Percentiles rank a stretch among this genome's conserved stretches.
Conservation (phyloP, 768 basidiomycete species). For the Calvatia gigantea region DNA sequence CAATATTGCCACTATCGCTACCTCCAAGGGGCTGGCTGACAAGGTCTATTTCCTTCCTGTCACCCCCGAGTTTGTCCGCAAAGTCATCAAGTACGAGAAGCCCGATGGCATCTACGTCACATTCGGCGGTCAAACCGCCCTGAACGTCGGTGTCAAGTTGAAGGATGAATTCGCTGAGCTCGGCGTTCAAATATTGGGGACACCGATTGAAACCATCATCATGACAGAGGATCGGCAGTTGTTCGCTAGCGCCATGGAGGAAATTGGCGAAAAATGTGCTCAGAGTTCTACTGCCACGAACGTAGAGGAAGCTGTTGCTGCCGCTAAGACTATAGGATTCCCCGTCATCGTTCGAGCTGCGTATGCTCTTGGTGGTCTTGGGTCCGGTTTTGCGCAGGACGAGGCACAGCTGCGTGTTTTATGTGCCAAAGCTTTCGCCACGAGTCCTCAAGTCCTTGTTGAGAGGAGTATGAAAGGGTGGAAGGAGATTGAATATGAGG, state of each 20-base stretch:
- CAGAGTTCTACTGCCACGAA: conserved; percentile 87
- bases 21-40: conserved; percentile 95
- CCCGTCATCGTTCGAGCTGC: conserved; percentile 97
- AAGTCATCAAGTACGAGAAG: conserved; percentile 98
- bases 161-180: conserved; percentile 92
- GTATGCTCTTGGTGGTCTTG: conserved; percentile 93
- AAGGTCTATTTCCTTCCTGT: conserved; percentile 99
- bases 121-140: conserved; percentile 96
- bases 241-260: conserved; percentile 91
- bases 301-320: conserved; percentile 75
- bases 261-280: conserved; percentile 95
- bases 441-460: conserved; percentile 96
- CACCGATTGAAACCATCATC: conserved; percentile 96
- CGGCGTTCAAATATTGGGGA: conserved; percentile 92
- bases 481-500: conserved; percentile 99
- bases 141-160: conserved; percentile 95
- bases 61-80: conserved; percentile 95
- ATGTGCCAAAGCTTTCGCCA: conserved; percentile 94
- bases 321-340: conserved; percentile 84
- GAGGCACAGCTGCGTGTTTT: conserved; percentile 85
- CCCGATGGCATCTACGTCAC: conserved; percentile 99
- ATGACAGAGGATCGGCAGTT: conserved; percentile 94
- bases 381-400: conserved; percentile 94
- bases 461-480: conserved; percentile 99
- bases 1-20: conserved; percentile 98